Percentiles rank a stretch among this genome's conserved stretches.
Evolutionary conservation across 345 rosid species (phyloP).

Genomic region (Eucalyptus lansdowneana): DNA sequence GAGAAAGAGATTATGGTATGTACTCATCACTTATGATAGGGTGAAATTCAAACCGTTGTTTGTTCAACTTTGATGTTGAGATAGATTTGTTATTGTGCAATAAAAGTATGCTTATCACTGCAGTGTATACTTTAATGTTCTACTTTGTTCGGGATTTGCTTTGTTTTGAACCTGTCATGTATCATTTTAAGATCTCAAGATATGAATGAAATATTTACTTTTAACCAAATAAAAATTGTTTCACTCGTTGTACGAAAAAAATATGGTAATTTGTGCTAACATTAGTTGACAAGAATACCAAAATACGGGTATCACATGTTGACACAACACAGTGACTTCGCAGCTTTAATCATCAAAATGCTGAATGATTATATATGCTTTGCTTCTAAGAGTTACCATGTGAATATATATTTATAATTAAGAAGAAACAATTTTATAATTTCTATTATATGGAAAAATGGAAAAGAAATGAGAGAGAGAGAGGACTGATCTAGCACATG

Average conservation of each 20-base stretch:
- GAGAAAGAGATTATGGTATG: neutral
- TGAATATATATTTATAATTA: neutral
- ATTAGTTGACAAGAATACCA: neutral
- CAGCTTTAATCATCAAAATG: neutral
- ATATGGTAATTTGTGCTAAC: neutral
- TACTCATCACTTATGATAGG: fast-evolving
- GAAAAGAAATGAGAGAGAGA: neutral
- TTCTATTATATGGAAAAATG: neutral
- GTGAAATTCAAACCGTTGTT: fast-evolving
- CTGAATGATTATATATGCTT: neutral
- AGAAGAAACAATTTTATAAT: no score
- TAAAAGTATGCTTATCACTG: fast-evolving
- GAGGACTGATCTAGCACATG: neutral
- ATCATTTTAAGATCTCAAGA: no score
- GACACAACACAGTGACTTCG: fast-evolving
- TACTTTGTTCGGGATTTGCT: fast-evolving
- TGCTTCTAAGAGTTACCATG: neutral
- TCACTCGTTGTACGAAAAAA: fast-evolving
- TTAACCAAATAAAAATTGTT: no score
- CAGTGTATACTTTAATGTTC: no score
- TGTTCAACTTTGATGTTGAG: fast-evolving
- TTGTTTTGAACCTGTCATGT: no score
- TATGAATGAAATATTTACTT: no score
- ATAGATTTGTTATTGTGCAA: neutral
- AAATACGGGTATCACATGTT: neutral